Evolutionary conservation across 768 basidiomycete species (phyloP).

Genomic region (Termitomyces sp.): DNA sequence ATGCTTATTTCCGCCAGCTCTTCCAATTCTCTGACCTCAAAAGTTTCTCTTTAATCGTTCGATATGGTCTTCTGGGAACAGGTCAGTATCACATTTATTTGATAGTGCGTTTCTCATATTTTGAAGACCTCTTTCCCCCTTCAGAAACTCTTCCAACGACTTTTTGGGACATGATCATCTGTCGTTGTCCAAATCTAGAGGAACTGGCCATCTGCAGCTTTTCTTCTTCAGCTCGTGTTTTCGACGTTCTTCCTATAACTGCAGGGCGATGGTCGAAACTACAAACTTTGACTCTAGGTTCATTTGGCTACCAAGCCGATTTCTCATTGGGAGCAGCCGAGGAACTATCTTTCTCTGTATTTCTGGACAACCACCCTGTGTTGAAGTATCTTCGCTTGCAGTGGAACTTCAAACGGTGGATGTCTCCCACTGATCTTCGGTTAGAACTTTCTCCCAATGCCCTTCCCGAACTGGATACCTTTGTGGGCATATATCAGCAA

Average conservation of each 20-base stretch:
- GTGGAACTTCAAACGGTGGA: conserved; percentile 50
- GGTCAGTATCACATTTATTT: conserved; percentile 20
- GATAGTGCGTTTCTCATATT: conserved; percentile 4
- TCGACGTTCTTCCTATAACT: conserved; percentile 38
- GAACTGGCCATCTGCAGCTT: conserved; percentile 48
- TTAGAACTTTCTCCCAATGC: conserved; percentile 25
- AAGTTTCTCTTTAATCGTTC: conserved; percentile 43
- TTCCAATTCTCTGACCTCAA: conserved; percentile 41
- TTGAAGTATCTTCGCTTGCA: conserved; percentile 41
- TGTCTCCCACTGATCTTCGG: conserved; percentile 37
- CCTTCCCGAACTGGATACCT: conserved; percentile 34
- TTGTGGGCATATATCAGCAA: conserved; percentile 46
- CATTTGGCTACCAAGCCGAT: conserved; percentile 46
- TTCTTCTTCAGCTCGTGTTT: conserved; percentile 41
- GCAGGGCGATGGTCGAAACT: conserved; percentile 37
- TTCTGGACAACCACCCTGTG: conserved; percentile 33
- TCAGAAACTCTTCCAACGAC: conserved; percentile 34
- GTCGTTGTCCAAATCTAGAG: conserved; percentile 42
- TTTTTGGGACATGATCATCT: conserved; percentile 47
- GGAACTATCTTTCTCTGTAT: conserved; percentile 26
- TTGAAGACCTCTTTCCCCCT: conserved; percentile 32
- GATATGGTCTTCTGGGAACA: conserved; percentile 38
- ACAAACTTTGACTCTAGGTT: conserved; percentile 42
- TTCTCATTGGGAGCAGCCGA: conserved; percentile 34
- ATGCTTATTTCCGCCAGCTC: conserved; percentile 18